These are phyloP conservation scores for Chytriomyces confervae DNA, from an alignment of 192 early-diverging fungal species.

Conservation along the genomic window DNA sequence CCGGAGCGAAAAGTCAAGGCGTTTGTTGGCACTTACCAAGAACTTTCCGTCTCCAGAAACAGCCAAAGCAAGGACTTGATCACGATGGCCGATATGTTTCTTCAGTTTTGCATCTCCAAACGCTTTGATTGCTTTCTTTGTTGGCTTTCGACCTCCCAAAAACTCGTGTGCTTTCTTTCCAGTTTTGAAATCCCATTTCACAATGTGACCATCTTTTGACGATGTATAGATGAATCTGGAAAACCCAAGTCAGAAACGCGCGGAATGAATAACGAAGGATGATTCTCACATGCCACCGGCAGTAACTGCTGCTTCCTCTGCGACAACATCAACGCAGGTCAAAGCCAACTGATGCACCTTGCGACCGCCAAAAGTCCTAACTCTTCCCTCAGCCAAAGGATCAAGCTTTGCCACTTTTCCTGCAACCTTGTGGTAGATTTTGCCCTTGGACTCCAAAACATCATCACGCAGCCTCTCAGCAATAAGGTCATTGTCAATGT, in stretches of 20 bases:
- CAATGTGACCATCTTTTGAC: conserved; percentile 91
- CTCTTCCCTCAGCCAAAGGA: conserved; percentile 28
- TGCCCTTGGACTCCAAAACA: conserved; percentile 65
- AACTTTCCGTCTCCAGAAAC: conserved; percentile 57
- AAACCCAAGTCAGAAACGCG: conserved; percentile 27
- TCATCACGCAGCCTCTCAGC: conserved; percentile 84
- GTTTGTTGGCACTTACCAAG: conserved; percentile 52
- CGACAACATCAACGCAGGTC: conserved; percentile 77
- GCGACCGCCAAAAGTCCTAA: conserved; percentile 43
- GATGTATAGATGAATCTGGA: conserved; percentile 75
- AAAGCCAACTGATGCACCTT: conserved; percentile 80
- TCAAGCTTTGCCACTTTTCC: conserved; percentile 48
- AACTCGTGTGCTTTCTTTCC: conserved; percentile 72
- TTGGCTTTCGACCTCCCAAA: conserved; percentile 76
- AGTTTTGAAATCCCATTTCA: conserved; percentile 85
- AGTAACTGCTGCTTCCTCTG: conserved; percentile 36
- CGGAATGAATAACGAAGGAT: not conserved
- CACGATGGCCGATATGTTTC: conserved; percentile 54
- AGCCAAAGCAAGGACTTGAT: conserved; percentile 53
- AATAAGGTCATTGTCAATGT: conserved; percentile 93
- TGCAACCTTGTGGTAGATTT: conserved; percentile 63
- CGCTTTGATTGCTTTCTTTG: conserved; percentile 54
- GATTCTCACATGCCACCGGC: conserved; percentile 24
- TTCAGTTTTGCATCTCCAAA: conserved; percentile 39
- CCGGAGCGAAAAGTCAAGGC: not conserved